Evolutionary conservation across 805 yeast species (phyloP), one percentile per base, ranked within the genome.

Genomic region (Wickerhamomyces mucosus): DNA sequence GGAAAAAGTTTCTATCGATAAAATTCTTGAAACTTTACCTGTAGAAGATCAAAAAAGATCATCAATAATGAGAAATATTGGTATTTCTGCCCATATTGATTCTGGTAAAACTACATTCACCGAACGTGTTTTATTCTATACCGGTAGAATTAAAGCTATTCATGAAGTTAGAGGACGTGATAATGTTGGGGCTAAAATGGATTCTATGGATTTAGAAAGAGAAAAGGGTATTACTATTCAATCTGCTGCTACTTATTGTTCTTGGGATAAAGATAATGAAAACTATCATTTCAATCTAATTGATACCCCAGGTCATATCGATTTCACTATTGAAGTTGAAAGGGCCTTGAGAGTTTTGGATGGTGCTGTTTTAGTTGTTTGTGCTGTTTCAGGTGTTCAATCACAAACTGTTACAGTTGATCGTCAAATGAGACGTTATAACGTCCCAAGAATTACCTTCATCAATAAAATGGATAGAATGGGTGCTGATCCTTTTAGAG

Each of bases 141-240:
- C 98, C 3, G 98, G 98, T 38, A 74, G 98, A 54, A 92, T 92
- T 58, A 84, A 88, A 53, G 94, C 95, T 18, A 89, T 88, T 50
- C 97, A 88, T 53, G 97, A 88, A 59, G 96, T 83, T 28, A 72
- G 98, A 56, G 98, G 98, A 29, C 75, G 92, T 50, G 98, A 92
- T 56, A 78, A 86, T 44, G 97, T 92, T 36, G 99, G 99, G 39
- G 99, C 99, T 35, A 92, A 88, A 63, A 92, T 92, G 99, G 98
- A 92, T 59, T 89, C 88, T 39, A 92, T 92, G 98, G 98, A 92
- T 48, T 69, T 92, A 45, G 98, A 92, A 62, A 77, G 98, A 56
- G 98, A 92, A 59, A 92, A 92, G 56, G 98, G 98, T 59, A 92
- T 92, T 52, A 92, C 98, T 31, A 92, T 92, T 55, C 98, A 92